These are phyloP conservation scores for Fistulifera pelliculosa DNA, from an alignment of 108 stramenopile species.

Conservation along the genomic window DNA sequence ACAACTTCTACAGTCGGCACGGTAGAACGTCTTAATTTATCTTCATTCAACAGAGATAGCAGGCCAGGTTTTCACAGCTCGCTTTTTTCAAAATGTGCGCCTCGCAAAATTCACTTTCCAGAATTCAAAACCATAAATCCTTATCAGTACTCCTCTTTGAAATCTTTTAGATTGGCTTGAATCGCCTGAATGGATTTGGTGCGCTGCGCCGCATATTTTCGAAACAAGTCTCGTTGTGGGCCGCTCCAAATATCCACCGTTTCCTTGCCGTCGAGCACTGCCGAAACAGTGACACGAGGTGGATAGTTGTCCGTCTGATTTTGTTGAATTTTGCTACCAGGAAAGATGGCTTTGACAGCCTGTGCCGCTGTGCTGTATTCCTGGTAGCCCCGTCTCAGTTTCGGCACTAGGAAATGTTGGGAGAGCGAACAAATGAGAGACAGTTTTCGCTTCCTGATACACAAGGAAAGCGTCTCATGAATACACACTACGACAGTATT, in stretches of 20 bases:
- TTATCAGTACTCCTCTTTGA: slow-evolving; percentile 10
- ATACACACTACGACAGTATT: no score
- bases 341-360: slow-evolving; percentile 32
- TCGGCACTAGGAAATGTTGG: slow-evolving; percentile 27
- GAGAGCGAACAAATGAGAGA: no score
- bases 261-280: slow-evolving; percentile 9
- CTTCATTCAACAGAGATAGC: no score
- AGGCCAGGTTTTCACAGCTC: no score
- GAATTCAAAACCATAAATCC: neutral
- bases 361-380: slow-evolving; percentile 30
- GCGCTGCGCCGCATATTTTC: slow-evolving; percentile 17
- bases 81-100: no score
- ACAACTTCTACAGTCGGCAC: no score
- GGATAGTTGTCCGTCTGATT: slow-evolving; percentile 39
- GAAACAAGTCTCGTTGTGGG: slow-evolving; percentile 20
- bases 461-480: no score
- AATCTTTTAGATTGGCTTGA: slow-evolving; percentile 14
- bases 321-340: slow-evolving; percentile 22
- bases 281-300: slow-evolving; percentile 13
- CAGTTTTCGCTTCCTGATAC: no score
- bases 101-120: neutral
- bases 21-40: no score
- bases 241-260: slow-evolving; percentile 27
- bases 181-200: slow-evolving; percentile 18
- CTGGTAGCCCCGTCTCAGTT: slow-evolving; percentile 63